Conservation (phyloP, 208 protist genomes). For the Perkinsela sp. region DNA sequence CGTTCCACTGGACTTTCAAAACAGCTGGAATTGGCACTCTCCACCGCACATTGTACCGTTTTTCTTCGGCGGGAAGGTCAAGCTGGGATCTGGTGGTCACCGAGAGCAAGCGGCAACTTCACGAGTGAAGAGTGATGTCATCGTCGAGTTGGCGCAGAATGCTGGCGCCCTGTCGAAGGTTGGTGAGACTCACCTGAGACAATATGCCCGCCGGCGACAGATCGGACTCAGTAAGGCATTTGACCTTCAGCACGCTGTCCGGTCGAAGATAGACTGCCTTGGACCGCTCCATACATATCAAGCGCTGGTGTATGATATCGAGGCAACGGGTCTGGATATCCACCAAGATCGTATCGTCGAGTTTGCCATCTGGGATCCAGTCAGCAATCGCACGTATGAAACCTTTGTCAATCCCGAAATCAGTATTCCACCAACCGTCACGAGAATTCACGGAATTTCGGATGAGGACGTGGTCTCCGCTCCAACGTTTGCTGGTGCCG, state of each 20-base stretch:
- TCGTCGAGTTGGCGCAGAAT: neutral
- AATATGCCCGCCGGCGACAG: neutral
- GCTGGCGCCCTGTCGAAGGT: neutral
- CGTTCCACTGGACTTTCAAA: neutral
- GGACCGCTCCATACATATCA: conserved; percentile 1
- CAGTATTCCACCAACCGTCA: conserved; percentile 19
- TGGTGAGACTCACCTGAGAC: neutral
- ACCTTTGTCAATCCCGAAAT: conserved; percentile 34
- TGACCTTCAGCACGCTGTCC: neutral
- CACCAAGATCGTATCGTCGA: conserved; percentile 43
- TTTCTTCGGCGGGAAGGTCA: neutral
- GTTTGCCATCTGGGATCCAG: conserved; percentile 39
- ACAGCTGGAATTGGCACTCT: neutral
- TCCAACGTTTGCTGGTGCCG: conserved; percentile 19
- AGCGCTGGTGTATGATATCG: conserved; percentile 42
- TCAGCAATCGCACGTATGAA: conserved; percentile 29
- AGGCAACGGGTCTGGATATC: conserved; percentile 48
- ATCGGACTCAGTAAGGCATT: neutral
- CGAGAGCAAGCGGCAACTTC: neutral
- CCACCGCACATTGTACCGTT: neutral
- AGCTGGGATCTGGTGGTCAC: neutral
- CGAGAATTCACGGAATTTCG: conserved; percentile 46
- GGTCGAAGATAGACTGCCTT: neutral
- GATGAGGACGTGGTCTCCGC: conserved; percentile 23
- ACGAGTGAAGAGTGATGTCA: neutral